phyloP scores from a whole-genome alignment of 495 filamentous ascomycete genomes.

The Aspergillus olivimuriae region DNA sequence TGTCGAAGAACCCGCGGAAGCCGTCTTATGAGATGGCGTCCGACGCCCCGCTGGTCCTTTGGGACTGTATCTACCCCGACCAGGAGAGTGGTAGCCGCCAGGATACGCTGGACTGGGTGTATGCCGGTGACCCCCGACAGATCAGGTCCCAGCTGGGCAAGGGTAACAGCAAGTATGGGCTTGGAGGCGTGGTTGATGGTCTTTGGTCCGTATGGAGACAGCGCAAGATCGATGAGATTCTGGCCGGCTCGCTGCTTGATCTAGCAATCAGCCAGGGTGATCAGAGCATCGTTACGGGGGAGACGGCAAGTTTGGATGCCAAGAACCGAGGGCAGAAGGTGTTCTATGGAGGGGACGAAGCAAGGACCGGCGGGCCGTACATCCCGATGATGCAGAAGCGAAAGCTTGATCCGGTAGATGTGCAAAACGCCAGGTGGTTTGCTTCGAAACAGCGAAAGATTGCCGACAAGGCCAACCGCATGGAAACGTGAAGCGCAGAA shows the following conservation, averaged over 20 bases:
- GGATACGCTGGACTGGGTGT: constrained; percentile 74
- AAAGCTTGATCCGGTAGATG: constrained; percentile 57
- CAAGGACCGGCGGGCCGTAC: constrained; percentile 59
- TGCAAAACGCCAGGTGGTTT: constrained; percentile 72
- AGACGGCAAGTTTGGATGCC: constrained; percentile 21
- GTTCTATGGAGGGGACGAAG: constrained; percentile 63
- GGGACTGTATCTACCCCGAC: constrained; percentile 89
- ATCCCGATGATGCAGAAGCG: constrained; percentile 60
- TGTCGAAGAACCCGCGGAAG: constrained; percentile 57
- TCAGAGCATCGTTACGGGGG: constrained; percentile 16
- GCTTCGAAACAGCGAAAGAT: constrained; percentile 56
- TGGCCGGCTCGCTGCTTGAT: constrained; percentile 63
- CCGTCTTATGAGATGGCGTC: constrained; percentile 87
- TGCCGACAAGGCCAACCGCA: constrained; percentile 7
- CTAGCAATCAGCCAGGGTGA: constrained; percentile 49
- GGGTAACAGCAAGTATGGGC: constrained; percentile 52
- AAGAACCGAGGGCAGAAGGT: constrained; percentile 47
- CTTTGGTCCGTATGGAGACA: constrained; percentile 79
- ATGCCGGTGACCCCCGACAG: constrained; percentile 52
- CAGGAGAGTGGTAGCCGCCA: constrained; percentile 36
- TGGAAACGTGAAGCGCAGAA: constrained; percentile 9
- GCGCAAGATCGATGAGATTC: constrained; percentile 81
- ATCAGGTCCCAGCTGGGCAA: constrained; percentile 23
- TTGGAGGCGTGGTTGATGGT: constrained; percentile 61
- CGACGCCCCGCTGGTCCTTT: constrained; percentile 83